Conservation (phyloP, 2,329 filamentous ascomycete species). For the Ustilaginoidea virens region DNA sequence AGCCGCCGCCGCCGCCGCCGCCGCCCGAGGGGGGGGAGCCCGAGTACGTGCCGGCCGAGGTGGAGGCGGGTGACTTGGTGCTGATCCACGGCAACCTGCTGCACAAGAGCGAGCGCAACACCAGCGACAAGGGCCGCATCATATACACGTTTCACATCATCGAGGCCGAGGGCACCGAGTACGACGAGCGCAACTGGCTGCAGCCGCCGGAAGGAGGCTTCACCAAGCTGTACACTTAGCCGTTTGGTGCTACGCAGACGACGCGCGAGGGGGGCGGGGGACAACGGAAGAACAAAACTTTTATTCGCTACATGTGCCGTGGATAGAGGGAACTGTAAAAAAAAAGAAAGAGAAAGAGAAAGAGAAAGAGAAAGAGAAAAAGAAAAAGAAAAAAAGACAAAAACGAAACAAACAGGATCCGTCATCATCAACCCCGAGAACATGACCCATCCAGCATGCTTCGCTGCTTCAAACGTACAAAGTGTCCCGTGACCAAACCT, state of each 20-base stretch:
- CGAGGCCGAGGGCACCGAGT: constrained; percentile 57
- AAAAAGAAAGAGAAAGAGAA: too few species aligned
- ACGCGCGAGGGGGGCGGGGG: too few species aligned
- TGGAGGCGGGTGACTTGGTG: constrained; percentile 80
- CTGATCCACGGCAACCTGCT: constrained; percentile 90
- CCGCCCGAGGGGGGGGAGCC: constrained; percentile 20
- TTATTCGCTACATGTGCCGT: too few species aligned
- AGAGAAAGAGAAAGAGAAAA: neutral
- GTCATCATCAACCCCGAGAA: too few species aligned
- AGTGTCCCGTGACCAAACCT: too few species aligned
- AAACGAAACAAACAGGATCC: constrained; percentile 2
- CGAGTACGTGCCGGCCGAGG: constrained; percentile 66
- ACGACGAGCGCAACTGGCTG: constrained; percentile 86
- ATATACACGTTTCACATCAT: constrained; percentile 98
- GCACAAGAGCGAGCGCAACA: constrained; percentile 93
- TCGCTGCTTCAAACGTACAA: too few species aligned
- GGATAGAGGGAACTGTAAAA: too few species aligned
- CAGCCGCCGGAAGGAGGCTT: constrained; percentile 74
- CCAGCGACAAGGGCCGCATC: constrained; percentile 70
- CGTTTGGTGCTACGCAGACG: too few species aligned
- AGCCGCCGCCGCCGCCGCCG: constrained; percentile 18
- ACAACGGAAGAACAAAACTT: too few species aligned
- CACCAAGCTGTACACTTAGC: constrained; percentile 41
- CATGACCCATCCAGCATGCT: too few species aligned
- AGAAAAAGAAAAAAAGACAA: neutral